Evolutionary conservation across 2,329 filamentous ascomycete genomes (phyloP), one percentile per base, ranked within the genome.

Genomic region (Alternaria conjuncta): DNA sequence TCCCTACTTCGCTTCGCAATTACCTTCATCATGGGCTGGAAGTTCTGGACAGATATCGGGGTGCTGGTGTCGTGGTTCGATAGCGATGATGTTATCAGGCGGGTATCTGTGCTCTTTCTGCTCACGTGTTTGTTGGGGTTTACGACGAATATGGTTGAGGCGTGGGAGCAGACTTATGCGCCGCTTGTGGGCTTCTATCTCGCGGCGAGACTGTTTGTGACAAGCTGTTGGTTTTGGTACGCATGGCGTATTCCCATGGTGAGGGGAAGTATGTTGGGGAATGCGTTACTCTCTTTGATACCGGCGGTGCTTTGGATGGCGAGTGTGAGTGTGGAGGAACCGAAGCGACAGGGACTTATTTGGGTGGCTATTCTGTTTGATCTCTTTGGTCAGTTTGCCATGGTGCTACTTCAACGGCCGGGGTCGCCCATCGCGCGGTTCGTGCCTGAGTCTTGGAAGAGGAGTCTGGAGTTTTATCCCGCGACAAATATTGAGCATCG

Each of bases 401-500:
- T 85, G 61, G 74, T 87, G 7, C 68, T 79, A 10, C 28, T 82
- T 13, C 73, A 76, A 43, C 75, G 77, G 18, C 67, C 71, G 11
- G 60, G 67, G 5, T 13, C 65, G 2, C 56, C 77, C 30, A 60
- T 73, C 15, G 41, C 50, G 6, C 67, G 61, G 25, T 46, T 63
- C 6, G 15, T 67, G 1, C 60, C 63, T 11, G 60, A 23, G 0
- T 76, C 75, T 67, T 61, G 75, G 3, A 73, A 75, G 10, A 71
- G 76, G 6, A 74, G 81, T 5, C 87, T 89, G 61, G 87, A 89
- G 65, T 89, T 89, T 74, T 86, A 84, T 57, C 88, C 87, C 3
- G 87, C 86, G 0, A 80, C 87, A 50, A 90, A 89, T 67, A 90
- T 90, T 66, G 89, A 90, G 76, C 89, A 91, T 75, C 85, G 87